A percentile compares a stretch with the other conserved stretches of the same genome.
These are phyloP conservation scores for Whalleya microplaca DNA, from an alignment of 2,329 filamentous ascomycete species.

Conservation along the genomic window DNA sequence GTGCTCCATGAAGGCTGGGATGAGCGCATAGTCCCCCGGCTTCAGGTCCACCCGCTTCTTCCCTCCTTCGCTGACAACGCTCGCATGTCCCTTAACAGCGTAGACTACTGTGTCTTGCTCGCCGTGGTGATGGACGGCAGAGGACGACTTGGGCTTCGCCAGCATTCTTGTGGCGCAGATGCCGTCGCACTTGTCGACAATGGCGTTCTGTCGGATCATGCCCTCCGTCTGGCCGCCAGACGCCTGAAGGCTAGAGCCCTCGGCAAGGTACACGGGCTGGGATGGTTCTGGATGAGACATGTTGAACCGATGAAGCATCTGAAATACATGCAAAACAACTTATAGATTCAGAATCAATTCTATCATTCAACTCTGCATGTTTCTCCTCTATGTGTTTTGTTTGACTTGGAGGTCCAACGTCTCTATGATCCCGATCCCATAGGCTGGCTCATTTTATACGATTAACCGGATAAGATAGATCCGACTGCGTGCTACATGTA, in stretches of 20 bases:
- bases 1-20: slow-evolving; percentile 57
- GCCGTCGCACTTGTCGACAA: slow-evolving; percentile 50
- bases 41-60: slow-evolving; percentile 49
- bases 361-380: no score
- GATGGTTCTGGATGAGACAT: slow-evolving; percentile 31
- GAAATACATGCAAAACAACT: no score
- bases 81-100: slow-evolving; percentile 51
- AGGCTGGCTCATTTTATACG: no score
- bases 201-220: slow-evolving; percentile 52
- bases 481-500: no score
- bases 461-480: no score
- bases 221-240: slow-evolving; percentile 54
- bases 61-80: slow-evolving; percentile 53
- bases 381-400: no score
- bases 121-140: slow-evolving; percentile 58
- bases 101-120: slow-evolving; percentile 58
- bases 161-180: slow-evolving; percentile 53
- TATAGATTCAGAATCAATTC: no score
- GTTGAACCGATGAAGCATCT: neutral
- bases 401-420: no score
- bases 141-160: slow-evolving; percentile 51
- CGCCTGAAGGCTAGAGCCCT: slow-evolving; percentile 38
- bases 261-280: slow-evolving; percentile 42
- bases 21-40: slow-evolving; percentile 57
- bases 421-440: no score